A percentile compares a stretch with the other conserved stretches of the same genome.
Conservation (phyloP, 768 basidiomycete genomes). For the Pisolithus sp. region DNA sequence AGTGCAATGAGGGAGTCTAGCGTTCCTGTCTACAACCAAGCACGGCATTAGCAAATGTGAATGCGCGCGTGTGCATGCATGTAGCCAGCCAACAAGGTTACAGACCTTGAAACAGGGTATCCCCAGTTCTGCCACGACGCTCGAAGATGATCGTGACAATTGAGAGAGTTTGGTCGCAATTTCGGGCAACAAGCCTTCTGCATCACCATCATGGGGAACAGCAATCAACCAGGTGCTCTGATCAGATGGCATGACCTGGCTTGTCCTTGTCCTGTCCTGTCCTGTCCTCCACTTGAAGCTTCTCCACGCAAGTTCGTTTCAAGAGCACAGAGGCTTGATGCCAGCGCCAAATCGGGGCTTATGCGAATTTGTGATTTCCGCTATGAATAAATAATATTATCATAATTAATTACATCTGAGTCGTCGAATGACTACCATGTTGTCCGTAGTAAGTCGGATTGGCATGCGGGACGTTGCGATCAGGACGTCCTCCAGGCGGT, state of each 20-base stretch:
- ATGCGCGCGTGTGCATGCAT: not conserved
- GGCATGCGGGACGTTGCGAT: not conserved
- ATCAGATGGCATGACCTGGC: conserved; percentile 81
- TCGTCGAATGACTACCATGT: conserved; percentile 3
- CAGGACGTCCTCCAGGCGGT: not conserved
- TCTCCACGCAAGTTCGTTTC: not conserved
- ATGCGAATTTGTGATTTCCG: not conserved
- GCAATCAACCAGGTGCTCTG: conserved; percentile 92
- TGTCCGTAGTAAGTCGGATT: conserved; percentile 4
- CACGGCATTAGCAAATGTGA: conserved; percentile 7
- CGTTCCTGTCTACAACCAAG: conserved; percentile 74
- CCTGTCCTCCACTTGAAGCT: not conserved
- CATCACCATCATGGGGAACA: conserved; percentile 80
- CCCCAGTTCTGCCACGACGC: conserved; percentile 55
- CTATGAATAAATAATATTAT: conserved; percentile 4
- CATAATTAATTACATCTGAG: conserved; percentile 5
- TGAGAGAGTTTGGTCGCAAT: conserved; percentile 54
- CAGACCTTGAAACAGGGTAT: conserved; percentile 89
- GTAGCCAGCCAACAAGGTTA: not conserved
- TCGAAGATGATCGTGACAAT: conserved; percentile 44
- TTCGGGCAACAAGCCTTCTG: conserved; percentile 67
- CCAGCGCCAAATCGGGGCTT: conserved; percentile 10
- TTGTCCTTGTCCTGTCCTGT: conserved; percentile 2
- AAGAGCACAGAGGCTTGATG: not conserved
- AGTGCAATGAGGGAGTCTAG: conserved; percentile 82